Conservation (phyloP, 2,329 filamentous ascomycete species). For the Sclerotinia borealis region DNA sequence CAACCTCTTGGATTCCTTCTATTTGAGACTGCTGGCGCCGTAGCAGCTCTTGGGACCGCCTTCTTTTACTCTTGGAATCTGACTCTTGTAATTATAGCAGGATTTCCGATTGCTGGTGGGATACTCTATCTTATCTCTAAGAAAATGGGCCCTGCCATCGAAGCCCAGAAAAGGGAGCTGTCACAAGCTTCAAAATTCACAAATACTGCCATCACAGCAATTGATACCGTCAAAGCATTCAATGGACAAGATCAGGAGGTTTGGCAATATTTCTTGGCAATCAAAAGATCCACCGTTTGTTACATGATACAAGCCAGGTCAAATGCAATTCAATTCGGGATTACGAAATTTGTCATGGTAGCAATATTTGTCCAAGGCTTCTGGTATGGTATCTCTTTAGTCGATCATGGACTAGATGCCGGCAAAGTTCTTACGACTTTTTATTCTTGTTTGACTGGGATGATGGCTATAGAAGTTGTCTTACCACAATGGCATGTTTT, state of each 20-base stretch:
- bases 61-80: constrained; percentile 79
- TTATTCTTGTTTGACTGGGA: constrained; percentile 70
- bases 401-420: constrained; percentile 50
- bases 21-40: constrained; percentile 56
- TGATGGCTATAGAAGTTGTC: constrained; percentile 67
- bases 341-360: constrained; percentile 68
- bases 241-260: constrained; percentile 68
- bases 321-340: constrained; percentile 66
- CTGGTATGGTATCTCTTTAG: constrained; percentile 73
- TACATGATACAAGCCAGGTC: constrained; percentile 64
- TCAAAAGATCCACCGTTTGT: constrained; percentile 51
- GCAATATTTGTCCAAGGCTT: constrained; percentile 83
- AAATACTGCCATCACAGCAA: constrained; percentile 62
- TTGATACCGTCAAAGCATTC: constrained; percentile 82
- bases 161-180: constrained; percentile 61
- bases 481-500: constrained; percentile 72
- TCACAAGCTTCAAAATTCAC: constrained; percentile 65
- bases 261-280: constrained; percentile 54
- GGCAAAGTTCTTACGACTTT: constrained; percentile 77
- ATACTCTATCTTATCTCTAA: constrained; percentile 55
- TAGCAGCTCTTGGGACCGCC: constrained; percentile 64
- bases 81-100: constrained; percentile 70
- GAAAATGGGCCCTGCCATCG: constrained; percentile 59
- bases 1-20: constrained; percentile 69
- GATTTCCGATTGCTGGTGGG: constrained; percentile 60